Conservation (phyloP, 805 yeast species). For the Candida nemodendra region DNA sequence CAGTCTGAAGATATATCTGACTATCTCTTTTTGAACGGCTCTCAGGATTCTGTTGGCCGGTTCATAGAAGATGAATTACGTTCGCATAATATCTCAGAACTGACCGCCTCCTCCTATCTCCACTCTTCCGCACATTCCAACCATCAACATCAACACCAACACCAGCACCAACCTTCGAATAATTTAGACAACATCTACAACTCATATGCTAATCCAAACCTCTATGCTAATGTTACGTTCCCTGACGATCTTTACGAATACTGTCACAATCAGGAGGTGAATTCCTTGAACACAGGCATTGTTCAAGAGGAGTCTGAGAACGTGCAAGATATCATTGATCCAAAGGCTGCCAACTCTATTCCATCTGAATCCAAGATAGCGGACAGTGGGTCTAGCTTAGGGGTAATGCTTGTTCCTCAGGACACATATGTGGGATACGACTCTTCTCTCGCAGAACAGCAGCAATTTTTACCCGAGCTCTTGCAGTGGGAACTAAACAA, state of each 20-base stretch:
- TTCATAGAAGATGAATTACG: constrained; percentile 13
- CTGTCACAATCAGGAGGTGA: constrained; percentile 7
- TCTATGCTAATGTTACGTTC: constrained; percentile 24
- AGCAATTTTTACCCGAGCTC: constrained; percentile 27
- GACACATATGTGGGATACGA: constrained; percentile 29
- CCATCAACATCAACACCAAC: constrained; percentile 9
- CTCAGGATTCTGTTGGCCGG: constrained; percentile 26
- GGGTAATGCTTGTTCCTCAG: constrained; percentile 32
- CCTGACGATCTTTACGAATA: constrained; percentile 27
- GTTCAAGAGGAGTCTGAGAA: neutral
- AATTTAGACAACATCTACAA: constrained; percentile 24
- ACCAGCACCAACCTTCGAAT: constrained; percentile 5
- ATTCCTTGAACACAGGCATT: neutral
- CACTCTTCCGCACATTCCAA: neutral
- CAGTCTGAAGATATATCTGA: constrained; percentile 24
- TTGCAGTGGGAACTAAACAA: constrained; percentile 26
- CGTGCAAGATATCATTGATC: constrained; percentile 13
- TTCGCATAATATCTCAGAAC: constrained; percentile 6
- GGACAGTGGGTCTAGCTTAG: constrained; percentile 16
- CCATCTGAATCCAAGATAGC: constrained; percentile 5
- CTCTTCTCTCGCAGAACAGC: constrained; percentile 21
- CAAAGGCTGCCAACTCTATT: constrained; percentile 12
- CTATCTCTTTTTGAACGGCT: constrained; percentile 25
- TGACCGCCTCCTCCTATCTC: constrained; percentile 1
- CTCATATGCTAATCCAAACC: constrained; percentile 30